phyloP scores from a whole-genome alignment of 1,139 yeast genomes.

The Hemisphaericaspora lyxosophila region DNA sequence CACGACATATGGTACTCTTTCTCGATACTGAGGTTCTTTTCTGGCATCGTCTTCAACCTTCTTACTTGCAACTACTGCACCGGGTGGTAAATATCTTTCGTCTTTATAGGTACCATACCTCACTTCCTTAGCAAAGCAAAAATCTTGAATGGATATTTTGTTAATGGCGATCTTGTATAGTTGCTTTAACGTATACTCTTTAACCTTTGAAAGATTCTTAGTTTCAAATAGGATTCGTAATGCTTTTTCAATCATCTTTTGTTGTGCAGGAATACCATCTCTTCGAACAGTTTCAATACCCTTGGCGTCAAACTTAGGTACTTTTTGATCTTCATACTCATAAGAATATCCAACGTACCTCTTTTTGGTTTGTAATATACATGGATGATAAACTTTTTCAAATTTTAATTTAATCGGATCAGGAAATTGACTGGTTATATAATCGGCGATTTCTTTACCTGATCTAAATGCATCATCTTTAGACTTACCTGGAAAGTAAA shows the following conservation, averaged over 20 bases:
- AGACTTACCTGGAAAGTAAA: conserved; percentile 81
- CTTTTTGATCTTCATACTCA: conserved; percentile 54
- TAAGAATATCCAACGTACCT: conserved; percentile 84
- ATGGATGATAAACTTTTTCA: conserved; percentile 90
- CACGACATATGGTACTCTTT: conserved; percentile 85
- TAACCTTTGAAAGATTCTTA: conserved; percentile 67
- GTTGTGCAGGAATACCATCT: conserved; percentile 94
- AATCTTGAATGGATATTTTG: conserved; percentile 70
- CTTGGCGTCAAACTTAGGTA: conserved; percentile 85
- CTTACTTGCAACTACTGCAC: conserved; percentile 75
- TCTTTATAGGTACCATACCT: conserved; percentile 78
- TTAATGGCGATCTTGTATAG: conserved; percentile 65
- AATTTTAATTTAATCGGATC: conserved; percentile 80
- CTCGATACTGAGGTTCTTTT: conserved; percentile 82
- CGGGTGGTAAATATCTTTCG: conserved; percentile 78
- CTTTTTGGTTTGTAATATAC: conserved; percentile 79
- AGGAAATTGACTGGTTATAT: conserved; percentile 69
- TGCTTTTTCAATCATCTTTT: conserved; percentile 71
- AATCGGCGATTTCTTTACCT: conserved; percentile 68
- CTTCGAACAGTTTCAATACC: conserved; percentile 93
- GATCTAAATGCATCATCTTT: conserved; percentile 72
- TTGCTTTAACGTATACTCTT: conserved; percentile 60
- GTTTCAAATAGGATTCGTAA: conserved; percentile 71
- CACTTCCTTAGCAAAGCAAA: conserved; percentile 91
- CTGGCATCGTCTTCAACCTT: conserved; percentile 64